Evolutionary conservation across 306 rosid species (phyloP).

Genomic region (Fagus crenata): DNA sequence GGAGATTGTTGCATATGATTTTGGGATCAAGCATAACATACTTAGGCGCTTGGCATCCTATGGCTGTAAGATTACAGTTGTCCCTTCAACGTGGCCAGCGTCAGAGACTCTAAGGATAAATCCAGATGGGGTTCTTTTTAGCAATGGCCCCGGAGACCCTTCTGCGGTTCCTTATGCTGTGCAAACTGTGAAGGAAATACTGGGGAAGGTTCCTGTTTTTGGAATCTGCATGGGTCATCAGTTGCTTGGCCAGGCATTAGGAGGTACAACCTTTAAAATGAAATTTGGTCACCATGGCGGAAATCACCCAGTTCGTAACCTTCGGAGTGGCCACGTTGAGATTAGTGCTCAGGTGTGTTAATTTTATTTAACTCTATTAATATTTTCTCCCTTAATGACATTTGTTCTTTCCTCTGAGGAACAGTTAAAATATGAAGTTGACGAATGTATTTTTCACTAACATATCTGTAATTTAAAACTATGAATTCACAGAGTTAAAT

Average conservation of each 20-base stretch:
- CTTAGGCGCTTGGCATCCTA: slow-evolving; percentile 82
- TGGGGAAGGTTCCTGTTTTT: slow-evolving; percentile 88
- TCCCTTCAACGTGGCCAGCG: slow-evolving; percentile 88
- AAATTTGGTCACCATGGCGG: slow-evolving; percentile 99
- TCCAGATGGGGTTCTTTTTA: slow-evolving; percentile 87
- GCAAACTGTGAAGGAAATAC: slow-evolving; percentile 76
- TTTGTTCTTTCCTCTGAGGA: neutral
- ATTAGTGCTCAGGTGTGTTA: slow-evolving; percentile 85
- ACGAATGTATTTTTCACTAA: neutral
- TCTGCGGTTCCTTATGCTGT: slow-evolving; percentile 96
- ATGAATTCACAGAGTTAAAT: neutral
- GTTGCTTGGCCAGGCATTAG: slow-evolving; percentile 91
- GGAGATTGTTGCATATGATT: slow-evolving; percentile 92
- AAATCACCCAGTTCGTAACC: slow-evolving; percentile 92
- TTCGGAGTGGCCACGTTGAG: slow-evolving; percentile 66
- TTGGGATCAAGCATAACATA: slow-evolving; percentile 93
- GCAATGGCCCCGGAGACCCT: slow-evolving; percentile 98
- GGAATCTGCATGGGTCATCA: slow-evolving; percentile 99
- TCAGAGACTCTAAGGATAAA: slow-evolving; percentile 73
- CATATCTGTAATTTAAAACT: neutral
- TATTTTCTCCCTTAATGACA: neutral
- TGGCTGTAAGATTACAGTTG: slow-evolving; percentile 91
- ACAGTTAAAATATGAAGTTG: too few species aligned
- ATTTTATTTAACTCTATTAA: neutral
- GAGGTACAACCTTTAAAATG: slow-evolving; percentile 94